These are phyloP conservation scores for Camelina sativa DNA, from an alignment of 345 rosid species.

Conservation along the genomic window DNA sequence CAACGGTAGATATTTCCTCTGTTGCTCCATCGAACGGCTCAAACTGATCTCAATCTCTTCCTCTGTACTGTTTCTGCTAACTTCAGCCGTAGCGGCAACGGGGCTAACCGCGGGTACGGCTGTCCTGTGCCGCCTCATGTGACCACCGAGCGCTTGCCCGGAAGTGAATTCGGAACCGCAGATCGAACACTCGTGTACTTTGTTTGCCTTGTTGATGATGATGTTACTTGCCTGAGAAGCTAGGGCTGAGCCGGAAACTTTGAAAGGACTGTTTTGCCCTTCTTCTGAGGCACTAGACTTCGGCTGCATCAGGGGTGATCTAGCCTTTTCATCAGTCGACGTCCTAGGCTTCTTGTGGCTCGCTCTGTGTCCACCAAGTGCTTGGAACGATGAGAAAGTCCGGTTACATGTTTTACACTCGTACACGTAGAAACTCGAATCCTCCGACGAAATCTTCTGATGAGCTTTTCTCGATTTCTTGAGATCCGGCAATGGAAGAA, in stretches of 20 bases:
- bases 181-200: constrained; percentile 92
- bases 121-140: constrained; percentile 93
- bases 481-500: constrained; percentile 39
- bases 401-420: constrained; percentile 95
- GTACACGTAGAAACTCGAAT: constrained; percentile 64
- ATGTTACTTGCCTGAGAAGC: constrained; percentile 49
- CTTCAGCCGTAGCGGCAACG: constrained; percentile 4
- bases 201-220: constrained; percentile 41
- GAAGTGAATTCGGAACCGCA: constrained; percentile 91
- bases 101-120: constrained; percentile 31
- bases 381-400: constrained; percentile 89
- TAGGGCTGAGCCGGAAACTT: constrained; percentile 41
- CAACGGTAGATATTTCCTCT: constrained; percentile 57
- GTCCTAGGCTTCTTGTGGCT: constrained; percentile 85
- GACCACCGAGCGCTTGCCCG: constrained; percentile 98
- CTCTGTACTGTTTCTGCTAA: constrained; percentile 37
- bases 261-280: constrained; percentile 35
- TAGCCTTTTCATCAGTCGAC: constrained; percentile 40
- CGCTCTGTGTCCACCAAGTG: constrained; percentile 95
- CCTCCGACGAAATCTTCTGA: constrained; percentile 42
- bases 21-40: constrained; percentile 42
- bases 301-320: constrained; percentile 15
- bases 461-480: constrained; percentile 47
- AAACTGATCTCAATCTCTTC: constrained; percentile 22
- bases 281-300: constrained; percentile 32